Conservation (phyloP, 2,329 filamentous ascomycete species). For the Lojkania enalia region DNA sequence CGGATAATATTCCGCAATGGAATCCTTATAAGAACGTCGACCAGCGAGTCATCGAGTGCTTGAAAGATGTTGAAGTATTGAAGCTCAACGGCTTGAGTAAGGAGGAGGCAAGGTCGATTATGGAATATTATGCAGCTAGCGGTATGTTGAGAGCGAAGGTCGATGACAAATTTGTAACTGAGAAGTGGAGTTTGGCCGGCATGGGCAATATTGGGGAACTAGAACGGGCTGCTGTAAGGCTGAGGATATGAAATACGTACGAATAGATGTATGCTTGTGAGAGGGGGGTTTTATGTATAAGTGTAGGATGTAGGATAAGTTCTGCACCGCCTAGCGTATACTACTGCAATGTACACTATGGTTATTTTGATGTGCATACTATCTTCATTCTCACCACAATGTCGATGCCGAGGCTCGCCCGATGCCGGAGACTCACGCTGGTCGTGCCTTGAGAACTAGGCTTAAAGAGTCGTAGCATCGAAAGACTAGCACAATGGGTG, state of each 20-base stretch:
- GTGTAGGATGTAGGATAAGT: too few relatives aligned
- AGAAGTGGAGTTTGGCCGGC: conserved; percentile 83
- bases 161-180: conserved; percentile 70
- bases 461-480: too few relatives aligned
- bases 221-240: conserved; percentile 64
- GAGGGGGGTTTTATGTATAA: too few relatives aligned
- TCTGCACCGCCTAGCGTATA: too few relatives aligned
- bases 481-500: too few relatives aligned
- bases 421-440: too few relatives aligned
- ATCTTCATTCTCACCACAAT: too few relatives aligned
- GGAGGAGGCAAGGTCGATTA: conserved; percentile 73
- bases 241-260: conserved; percentile 40
- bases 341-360: too few relatives aligned
- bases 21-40: conserved; percentile 59
- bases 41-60: conserved; percentile 52
- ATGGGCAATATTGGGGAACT: conserved; percentile 84
- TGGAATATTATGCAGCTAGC: conserved; percentile 93
- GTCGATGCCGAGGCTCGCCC: too few relatives aligned
- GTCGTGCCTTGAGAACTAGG: too few relatives aligned
- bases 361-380: too few relatives aligned
- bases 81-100: conserved; percentile 71
- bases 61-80: conserved; percentile 51
- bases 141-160: conserved; percentile 74
- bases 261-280: too few relatives aligned
- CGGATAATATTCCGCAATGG: conserved; percentile 45